Evolutionary conservation across 768 basidiomycete species (phyloP).

Genomic region (Hygrophorus pudorinus): DNA sequence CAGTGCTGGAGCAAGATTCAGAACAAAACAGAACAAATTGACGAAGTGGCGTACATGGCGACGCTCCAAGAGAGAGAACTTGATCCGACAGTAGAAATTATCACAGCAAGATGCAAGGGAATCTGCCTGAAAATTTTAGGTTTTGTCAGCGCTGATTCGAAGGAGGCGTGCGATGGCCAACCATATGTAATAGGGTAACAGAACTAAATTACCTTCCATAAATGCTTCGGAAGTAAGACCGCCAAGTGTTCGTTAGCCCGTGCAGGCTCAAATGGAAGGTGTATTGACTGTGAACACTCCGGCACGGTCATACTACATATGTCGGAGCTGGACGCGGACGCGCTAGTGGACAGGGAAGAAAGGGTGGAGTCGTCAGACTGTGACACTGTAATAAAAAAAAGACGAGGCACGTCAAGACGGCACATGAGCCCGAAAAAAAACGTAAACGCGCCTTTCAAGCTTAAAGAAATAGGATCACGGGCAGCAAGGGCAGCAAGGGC

Average conservation of each 20-base stretch:
- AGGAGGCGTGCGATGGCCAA: too few species aligned
- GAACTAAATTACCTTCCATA: conserved; percentile 58
- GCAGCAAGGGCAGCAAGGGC: background rate
- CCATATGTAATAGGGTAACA: too few species aligned
- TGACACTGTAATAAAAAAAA: background rate
- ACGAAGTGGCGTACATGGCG: conserved; percentile 47
- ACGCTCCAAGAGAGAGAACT: conserved; percentile 62
- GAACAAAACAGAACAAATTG: conserved; percentile 5
- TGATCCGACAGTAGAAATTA: conserved; percentile 57
- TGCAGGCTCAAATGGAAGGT: conserved; percentile 15
- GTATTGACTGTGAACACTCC: conserved; percentile 17
- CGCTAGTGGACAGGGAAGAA: conserved; percentile 1
- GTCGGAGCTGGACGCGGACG: background rate
- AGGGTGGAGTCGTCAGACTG: background rate
- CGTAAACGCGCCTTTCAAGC: conserved; percentile 18
- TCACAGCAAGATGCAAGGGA: conserved; percentile 53
- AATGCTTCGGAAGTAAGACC: conserved; percentile 53
- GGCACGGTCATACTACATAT: background rate
- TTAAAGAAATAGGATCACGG: conserved; percentile 16
- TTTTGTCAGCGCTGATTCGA: too few species aligned
- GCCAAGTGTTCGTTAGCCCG: conserved; percentile 53
- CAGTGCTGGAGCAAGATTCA: conserved; percentile 48
- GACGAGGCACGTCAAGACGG: conserved; percentile 9
- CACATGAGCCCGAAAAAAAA: too few species aligned
- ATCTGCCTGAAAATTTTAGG: conserved; percentile 49